phyloP scores from a whole-genome alignment of 2,329 filamentous ascomycete species.

The Furcasterigmium sp. region DNA sequence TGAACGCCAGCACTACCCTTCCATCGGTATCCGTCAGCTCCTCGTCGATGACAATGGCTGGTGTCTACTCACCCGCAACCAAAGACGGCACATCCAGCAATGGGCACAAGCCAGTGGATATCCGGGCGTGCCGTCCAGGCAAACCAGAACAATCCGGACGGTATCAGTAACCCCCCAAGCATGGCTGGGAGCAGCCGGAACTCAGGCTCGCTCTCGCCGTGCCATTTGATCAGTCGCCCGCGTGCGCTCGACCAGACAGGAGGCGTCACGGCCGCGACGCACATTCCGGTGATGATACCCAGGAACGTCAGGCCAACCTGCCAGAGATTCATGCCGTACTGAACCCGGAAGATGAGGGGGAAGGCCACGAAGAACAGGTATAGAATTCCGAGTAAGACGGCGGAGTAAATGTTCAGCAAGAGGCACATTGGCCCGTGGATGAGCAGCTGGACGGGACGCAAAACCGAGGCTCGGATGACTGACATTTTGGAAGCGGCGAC shows the following conservation, averaged over 20 bases:
- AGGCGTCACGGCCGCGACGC: slow-evolving; percentile 51
- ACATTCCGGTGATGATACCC: slow-evolving; percentile 63
- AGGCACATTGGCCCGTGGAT: slow-evolving; percentile 81
- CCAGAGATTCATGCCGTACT: slow-evolving; percentile 73
- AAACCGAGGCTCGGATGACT: slow-evolving; percentile 49
- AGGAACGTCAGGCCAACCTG: slow-evolving; percentile 77
- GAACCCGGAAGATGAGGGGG: slow-evolving; percentile 67
- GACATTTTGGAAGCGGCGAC: too few species aligned
- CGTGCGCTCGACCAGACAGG: slow-evolving; percentile 62
- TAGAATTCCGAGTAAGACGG: slow-evolving; percentile 78
- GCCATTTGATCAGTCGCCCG: slow-evolving; percentile 46
- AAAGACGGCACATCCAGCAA: slow-evolving; percentile 68
- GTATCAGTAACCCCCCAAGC: slow-evolving; percentile 66
- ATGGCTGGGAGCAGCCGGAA: slow-evolving; percentile 77
- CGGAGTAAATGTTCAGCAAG: slow-evolving; percentile 74
- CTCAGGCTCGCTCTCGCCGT: slow-evolving; percentile 68
- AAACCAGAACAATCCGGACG: slow-evolving; percentile 47
- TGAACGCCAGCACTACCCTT: slow-evolving; percentile 74
- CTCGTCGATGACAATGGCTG: slow-evolving; percentile 24
- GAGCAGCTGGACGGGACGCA: slow-evolving; percentile 73
- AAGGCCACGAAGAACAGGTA: slow-evolving; percentile 93
- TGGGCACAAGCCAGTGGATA: slow-evolving; percentile 21
- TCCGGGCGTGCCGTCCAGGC: slow-evolving; percentile 9
- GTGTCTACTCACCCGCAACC: slow-evolving; percentile 55
- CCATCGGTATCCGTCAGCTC: too few species aligned